These are phyloP conservation scores for Verticillium albo-atrum DNA, from an alignment of 2,329 filamentous ascomycete genomes.

Conservation along the genomic window DNA sequence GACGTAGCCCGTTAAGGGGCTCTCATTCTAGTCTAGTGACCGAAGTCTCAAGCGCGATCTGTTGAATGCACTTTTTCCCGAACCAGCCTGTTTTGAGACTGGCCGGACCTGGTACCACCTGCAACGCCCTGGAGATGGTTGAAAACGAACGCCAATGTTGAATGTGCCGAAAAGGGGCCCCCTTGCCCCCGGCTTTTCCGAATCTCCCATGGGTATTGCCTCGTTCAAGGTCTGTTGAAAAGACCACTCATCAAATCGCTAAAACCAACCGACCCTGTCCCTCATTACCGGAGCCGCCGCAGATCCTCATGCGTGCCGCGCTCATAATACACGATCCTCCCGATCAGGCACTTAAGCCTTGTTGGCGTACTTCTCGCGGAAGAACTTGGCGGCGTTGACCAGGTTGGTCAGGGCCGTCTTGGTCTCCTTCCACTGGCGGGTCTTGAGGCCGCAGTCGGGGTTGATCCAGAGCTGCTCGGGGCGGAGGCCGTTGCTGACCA, in stretches of 20 bases:
- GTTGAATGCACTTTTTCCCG: slow-evolving; percentile 14
- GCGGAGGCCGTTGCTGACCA: slow-evolving; percentile 87
- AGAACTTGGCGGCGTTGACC: slow-evolving; percentile 97
- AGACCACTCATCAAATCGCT: slow-evolving; percentile 10
- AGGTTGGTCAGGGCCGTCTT: slow-evolving; percentile 95
- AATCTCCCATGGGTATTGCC: slow-evolving; percentile 14
- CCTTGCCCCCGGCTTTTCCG: slow-evolving; percentile 9
- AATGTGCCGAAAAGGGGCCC: slow-evolving; percentile 11
- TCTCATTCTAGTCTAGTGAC: slow-evolving; percentile 9
- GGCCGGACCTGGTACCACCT: not conserved
- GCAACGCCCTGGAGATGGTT: slow-evolving; percentile 15
- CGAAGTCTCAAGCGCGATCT: slow-evolving; percentile 10
- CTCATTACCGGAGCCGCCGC: not conserved
- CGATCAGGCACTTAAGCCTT: slow-evolving; percentile 7
- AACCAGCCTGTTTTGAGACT: not conserved
- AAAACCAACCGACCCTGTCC: not conserved
- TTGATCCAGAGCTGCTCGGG: slow-evolving; percentile 99
- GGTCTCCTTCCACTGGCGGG: slow-evolving; percentile 96
- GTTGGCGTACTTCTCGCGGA: slow-evolving; percentile 76
- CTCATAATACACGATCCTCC: not conserved
- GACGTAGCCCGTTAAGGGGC: slow-evolving; percentile 13
- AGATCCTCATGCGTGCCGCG: not conserved
- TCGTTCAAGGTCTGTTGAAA: slow-evolving; percentile 14
- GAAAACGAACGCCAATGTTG: slow-evolving; percentile 17
- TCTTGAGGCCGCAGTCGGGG: slow-evolving; percentile 99